phyloP scores from a whole-genome alignment of 2,329 filamentous ascomycete genomes.

The Fusarium sp. region DNA sequence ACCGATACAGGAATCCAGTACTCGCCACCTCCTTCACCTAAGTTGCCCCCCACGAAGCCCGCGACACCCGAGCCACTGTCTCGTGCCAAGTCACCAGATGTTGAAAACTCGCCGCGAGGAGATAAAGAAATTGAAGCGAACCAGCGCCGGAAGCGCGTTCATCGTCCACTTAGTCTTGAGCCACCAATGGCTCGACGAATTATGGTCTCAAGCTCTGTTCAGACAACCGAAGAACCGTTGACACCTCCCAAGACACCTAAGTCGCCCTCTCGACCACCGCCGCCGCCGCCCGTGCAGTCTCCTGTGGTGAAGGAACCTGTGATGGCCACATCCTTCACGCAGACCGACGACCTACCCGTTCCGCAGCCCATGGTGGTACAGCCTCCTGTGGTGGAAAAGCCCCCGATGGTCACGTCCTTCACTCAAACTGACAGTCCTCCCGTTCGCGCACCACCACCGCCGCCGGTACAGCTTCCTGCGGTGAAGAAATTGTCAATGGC shows the following conservation, averaged over 20 bases:
- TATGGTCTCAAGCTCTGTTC: slow-evolving; percentile 74
- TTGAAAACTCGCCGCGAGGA: slow-evolving; percentile 56
- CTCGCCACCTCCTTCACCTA: slow-evolving; percentile 83
- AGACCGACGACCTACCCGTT: no score
- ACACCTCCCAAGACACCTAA: slow-evolving; percentile 75
- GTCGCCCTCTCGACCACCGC: slow-evolving; percentile 55
- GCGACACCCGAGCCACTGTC: slow-evolving; percentile 56
- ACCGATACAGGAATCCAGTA: slow-evolving; percentile 82
- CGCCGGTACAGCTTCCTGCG: slow-evolving; percentile 47
- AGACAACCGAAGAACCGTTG: slow-evolving; percentile 70
- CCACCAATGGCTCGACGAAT: slow-evolving; percentile 51
- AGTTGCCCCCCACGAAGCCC: slow-evolving; percentile 54
- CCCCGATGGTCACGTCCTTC: slow-evolving; percentile 62
- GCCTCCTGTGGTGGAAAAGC: slow-evolving; percentile 49
- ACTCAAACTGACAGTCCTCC: slow-evolving; percentile 69
- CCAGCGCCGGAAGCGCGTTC: slow-evolving; percentile 76
- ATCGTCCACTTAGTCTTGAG: slow-evolving; percentile 64
- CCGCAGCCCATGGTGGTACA: background rate
- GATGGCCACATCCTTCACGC: slow-evolving; percentile 64
- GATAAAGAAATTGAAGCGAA: slow-evolving; percentile 77
- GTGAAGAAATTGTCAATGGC: slow-evolving; percentile 56
- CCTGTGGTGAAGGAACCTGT: slow-evolving; percentile 50
- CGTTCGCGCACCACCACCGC: slow-evolving; percentile 53
- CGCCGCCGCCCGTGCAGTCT: slow-evolving; percentile 47
- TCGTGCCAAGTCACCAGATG: slow-evolving; percentile 55